Evolutionary conservation across 1,284 basidiomycete genomes (phyloP), one percentile per base, ranked within the genome.

Genomic region (Inonotus obliquus): DNA sequence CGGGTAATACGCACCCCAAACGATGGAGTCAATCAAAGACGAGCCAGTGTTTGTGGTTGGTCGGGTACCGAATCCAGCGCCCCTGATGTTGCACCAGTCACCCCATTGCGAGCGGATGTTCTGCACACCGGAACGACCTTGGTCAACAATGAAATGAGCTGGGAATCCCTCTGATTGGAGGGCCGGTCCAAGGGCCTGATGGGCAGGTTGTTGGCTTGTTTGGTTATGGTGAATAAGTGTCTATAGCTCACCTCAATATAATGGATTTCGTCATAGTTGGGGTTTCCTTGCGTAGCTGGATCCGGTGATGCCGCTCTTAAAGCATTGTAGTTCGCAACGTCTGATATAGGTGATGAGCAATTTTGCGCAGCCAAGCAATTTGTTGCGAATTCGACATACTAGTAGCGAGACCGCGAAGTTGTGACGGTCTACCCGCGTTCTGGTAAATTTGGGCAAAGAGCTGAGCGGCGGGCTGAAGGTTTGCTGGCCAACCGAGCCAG

Each of bases 271-370:
- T 86, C 84, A 73, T 81, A 85, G 77, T 84, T 84, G 35, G 76
- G 65, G 72, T 86, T 78, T 59, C 79, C 79, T 66, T 79, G 77
- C 37, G 84, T 86, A 70, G 83, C 78, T 13, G 83, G 82, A 71
- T 86, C 84, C 63, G 84, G 82, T 44, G 72, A 71, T 14, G 76
- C 68, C n/a, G 82, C 78, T 61, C 65, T 72, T 37, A 86, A 74
- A 32, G 83, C 79, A 66, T 85, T 86, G 75, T 84, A 86, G 76
- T 86, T 86, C 61, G 84, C 81, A 59, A 86, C 83, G 73, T 86
- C 72, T 73, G 57, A 17, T 47, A 21, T 3, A 41, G 49, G 13
- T 5, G 19, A 19, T 37, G 21, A 25, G 35, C 0, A 25, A 29
- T 21, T 32, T 4, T 32, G 32, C 32, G 10, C 2, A 29, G 49